These are phyloP conservation scores for Cryphonectria carpinicola DNA, from an alignment of 2,329 filamentous ascomycete species.

Conservation along the genomic window DNA sequence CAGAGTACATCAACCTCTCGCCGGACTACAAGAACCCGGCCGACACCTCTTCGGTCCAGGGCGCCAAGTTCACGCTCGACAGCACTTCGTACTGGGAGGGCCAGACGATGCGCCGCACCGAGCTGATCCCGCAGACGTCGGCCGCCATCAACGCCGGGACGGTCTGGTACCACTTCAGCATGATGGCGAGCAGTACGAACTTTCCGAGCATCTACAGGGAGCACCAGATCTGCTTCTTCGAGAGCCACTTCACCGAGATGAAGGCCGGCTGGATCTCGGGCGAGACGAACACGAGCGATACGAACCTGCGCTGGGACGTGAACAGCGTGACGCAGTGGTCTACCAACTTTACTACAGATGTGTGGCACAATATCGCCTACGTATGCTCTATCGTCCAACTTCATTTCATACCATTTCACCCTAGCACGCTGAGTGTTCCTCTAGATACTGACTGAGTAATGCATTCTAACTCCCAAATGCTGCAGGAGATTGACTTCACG, in stretches of 20 bases:
- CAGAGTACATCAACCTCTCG: slow-evolving; percentile 65
- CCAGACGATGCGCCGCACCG: slow-evolving; percentile 72
- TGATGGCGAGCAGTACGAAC: slow-evolving; percentile 63
- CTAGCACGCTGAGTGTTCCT: background rate
- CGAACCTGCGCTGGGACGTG: slow-evolving; percentile 67
- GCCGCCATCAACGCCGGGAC: slow-evolving; percentile 68
- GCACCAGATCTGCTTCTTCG: slow-evolving; percentile 68
- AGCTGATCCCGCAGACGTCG: slow-evolving; percentile 72
- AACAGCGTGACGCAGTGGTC: slow-evolving; percentile 65
- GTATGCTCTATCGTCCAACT: slow-evolving; percentile 49
- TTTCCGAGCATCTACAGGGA: slow-evolving; percentile 65
- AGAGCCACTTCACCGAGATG: slow-evolving; percentile 75
- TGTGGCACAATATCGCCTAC: slow-evolving; percentile 78
- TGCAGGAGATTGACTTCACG: slow-evolving; percentile 56
- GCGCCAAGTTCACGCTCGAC: slow-evolving; percentile 69
- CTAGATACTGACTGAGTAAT: background rate
- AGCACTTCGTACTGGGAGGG: slow-evolving; percentile 71
- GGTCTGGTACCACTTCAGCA: slow-evolving; percentile 74
- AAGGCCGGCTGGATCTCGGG: slow-evolving; percentile 67
- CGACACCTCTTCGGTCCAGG: slow-evolving; percentile 64
- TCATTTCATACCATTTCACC: background rate
- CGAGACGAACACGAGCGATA: slow-evolving; percentile 48
- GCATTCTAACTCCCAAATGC: background rate
- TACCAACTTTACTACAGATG: slow-evolving; percentile 60
- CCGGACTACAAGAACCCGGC: slow-evolving; percentile 66